phyloP scores from a whole-genome alignment of 2,329 filamentous ascomycete genomes.

The Dactylonectria macrodidyma region DNA sequence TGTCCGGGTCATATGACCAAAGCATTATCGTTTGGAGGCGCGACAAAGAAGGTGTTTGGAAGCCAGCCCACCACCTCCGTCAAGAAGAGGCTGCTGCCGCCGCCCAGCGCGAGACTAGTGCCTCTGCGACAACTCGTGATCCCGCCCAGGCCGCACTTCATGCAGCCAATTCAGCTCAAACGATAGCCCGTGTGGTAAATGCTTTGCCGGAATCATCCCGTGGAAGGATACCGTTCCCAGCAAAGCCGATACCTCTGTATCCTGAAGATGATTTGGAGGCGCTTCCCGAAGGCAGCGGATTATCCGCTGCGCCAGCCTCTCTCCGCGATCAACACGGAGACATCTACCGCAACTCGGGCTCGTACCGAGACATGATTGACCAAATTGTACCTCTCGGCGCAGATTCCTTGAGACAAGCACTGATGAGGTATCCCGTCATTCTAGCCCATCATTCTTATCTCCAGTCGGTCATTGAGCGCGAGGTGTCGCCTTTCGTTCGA shows the following conservation, averaged over 20 bases:
- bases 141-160: too few species aligned
- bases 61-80: constrained; percentile 79
- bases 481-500: constrained; percentile 63
- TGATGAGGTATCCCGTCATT: constrained; percentile 64
- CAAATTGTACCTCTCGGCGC: constrained; percentile 66
- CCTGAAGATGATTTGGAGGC: not conserved
- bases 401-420: constrained; percentile 60
- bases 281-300: constrained; percentile 28
- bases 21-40: constrained; percentile 96
- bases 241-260: too few species aligned
- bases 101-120: constrained; percentile 55
- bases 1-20: constrained; percentile 97
- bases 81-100: constrained; percentile 79
- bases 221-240: too few species aligned
- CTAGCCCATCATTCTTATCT: constrained; percentile 64
- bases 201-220: constrained; percentile 2
- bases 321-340: constrained; percentile 46
- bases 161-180: constrained; percentile 9
- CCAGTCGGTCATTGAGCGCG: constrained; percentile 66
- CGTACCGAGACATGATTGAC: constrained; percentile 68
- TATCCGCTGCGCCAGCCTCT: constrained; percentile 36
- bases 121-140: constrained; percentile 12
- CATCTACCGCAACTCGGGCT: constrained; percentile 53
- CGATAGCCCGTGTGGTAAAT: constrained; percentile 1
- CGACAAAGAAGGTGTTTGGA: constrained; percentile 88